Percentiles rank a stretch among this genome's conserved stretches.
Conservation (phyloP, 73 alveolate genomes). For the Tetrahymena malaccensis region DNA sequence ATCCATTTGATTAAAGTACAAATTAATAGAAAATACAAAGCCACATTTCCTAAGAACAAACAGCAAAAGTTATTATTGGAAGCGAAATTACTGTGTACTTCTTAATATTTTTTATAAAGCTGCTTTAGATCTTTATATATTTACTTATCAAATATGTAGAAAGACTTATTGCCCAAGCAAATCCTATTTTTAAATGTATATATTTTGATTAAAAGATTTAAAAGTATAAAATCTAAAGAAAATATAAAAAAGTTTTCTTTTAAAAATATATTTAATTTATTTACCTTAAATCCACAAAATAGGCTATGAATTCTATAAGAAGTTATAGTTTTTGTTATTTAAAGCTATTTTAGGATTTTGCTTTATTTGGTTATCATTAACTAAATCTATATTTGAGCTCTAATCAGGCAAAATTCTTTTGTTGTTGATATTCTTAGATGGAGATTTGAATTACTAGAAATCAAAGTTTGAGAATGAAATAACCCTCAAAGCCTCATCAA, state of each 20-base stretch:
- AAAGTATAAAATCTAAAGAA: no score
- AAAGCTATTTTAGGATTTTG: not conserved
- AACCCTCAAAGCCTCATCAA: not conserved
- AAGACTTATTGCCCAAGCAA: not conserved
- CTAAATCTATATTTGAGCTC: not conserved
- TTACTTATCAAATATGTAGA: not conserved
- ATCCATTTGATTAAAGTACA: not conserved
- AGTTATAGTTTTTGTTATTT: not conserved
- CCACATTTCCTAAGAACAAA: not conserved
- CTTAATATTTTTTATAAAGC: not conserved
- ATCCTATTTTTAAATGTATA: not conserved
- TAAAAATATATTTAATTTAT: not conserved
- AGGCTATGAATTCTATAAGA: not conserved
- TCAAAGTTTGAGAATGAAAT: not conserved
- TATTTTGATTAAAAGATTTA: not conserved
- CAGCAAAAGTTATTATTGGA: not conserved
- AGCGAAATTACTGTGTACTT: not conserved
- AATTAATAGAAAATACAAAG: not conserved
- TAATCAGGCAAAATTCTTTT: not conserved
- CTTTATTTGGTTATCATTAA: not conserved
- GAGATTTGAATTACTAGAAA: not conserved
- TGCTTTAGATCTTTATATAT: not conserved
- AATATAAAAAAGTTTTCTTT: not conserved
- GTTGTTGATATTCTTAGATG: not conserved
- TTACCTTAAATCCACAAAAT: not conserved